Percentiles rank a stretch among this genome's conserved stretches.
phyloP scores from a whole-genome alignment of 805 yeast genomes.

The Kodamaea lidongshanica region DNA sequence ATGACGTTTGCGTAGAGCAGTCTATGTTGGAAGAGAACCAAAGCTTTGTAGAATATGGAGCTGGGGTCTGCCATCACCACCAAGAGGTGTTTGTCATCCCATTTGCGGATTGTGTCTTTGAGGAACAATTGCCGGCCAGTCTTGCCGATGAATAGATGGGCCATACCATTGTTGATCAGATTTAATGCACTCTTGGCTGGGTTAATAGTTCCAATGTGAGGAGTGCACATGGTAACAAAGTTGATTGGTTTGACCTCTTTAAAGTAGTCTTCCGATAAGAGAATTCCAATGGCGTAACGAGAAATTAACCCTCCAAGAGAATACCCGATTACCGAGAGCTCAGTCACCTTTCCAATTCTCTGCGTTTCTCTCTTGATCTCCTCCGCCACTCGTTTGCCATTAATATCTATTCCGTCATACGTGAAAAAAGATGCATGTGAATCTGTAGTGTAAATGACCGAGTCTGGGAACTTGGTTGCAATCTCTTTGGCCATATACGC shows the following conservation, averaged over 20 bases:
- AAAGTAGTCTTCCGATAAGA: conserved; percentile 49
- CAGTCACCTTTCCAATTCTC: conserved; percentile 36
- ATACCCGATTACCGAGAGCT: conserved; percentile 78
- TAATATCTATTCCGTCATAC: conserved; percentile 81
- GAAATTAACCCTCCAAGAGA: conserved; percentile 85
- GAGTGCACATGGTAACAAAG: conserved; percentile 49
- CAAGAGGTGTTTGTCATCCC: conserved; percentile 45
- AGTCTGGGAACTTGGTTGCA: conserved; percentile 11
- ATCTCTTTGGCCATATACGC: conserved; percentile 50
- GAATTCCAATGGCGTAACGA: conserved; percentile 73
- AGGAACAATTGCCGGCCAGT: conserved; percentile 74
- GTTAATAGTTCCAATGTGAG: conserved; percentile 64
- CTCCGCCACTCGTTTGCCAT: conserved; percentile 67
- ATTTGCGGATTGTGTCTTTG: conserved; percentile 27
- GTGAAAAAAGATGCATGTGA: conserved; percentile 71
- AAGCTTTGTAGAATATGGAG: conserved; percentile 54
- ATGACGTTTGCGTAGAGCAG: conserved; percentile 68
- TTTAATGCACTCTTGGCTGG: conserved; percentile 32
- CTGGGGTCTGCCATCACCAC: conserved; percentile 58
- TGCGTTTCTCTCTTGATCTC: conserved; percentile 43
- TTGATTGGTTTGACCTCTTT: conserved; percentile 48
- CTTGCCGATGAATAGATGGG: conserved; percentile 59
- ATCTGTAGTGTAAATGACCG: conserved; percentile 45
- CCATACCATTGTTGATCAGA: conserved; percentile 53
- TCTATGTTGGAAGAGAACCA: conserved; percentile 46